These are phyloP conservation scores for Arabidopsis lyrata DNA, from an alignment of 441 rosid species.

Conservation along the genomic window DNA sequence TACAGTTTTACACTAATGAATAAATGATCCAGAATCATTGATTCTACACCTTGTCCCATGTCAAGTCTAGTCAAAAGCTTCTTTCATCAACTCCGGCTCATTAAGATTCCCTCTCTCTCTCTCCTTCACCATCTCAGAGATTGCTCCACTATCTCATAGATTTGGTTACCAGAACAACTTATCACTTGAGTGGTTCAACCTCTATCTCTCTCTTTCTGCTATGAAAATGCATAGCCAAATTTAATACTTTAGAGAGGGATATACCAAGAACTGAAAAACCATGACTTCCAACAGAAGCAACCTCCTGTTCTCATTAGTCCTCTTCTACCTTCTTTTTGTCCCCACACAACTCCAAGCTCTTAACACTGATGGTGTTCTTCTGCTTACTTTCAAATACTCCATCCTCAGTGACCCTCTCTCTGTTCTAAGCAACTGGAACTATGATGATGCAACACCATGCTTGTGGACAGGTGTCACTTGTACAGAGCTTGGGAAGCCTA, in stretches of 20 bases:
- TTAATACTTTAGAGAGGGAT: constrained; percentile 34
- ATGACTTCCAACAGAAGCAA: constrained; percentile 46
- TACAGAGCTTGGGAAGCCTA: constrained; percentile 48
- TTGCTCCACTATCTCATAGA: constrained; percentile 37
- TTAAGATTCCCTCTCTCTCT: constrained; percentile 6
- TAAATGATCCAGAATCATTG: constrained; percentile 30
- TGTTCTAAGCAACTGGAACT: constrained; percentile 75
- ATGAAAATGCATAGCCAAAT: constrained; percentile 44
- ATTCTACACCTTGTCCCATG: constrained; percentile 46
- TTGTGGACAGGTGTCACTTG: constrained; percentile 85
- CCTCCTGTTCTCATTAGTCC: constrained; percentile 17
- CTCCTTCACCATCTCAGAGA: constrained; percentile 26
- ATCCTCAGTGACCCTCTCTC: constrained; percentile 73
- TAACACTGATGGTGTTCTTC: constrained; percentile 66
- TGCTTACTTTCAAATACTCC: constrained; percentile 87
- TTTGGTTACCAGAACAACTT: constrained; percentile 71
- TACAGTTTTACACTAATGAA: constrained; percentile 30
- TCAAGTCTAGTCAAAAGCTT: constrained; percentile 42
- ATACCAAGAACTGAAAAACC: constrained; percentile 36
- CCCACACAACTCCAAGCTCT: constrained; percentile 54
- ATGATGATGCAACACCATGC: constrained; percentile 79
- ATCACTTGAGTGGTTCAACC: constrained; percentile 61
- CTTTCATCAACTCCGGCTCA: constrained; percentile 35
- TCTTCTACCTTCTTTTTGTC: constrained; percentile 44
- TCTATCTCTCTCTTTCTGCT: constrained; percentile 43